Conservation (phyloP, 805 yeast species). For the Pichia paraexigua region DNA sequence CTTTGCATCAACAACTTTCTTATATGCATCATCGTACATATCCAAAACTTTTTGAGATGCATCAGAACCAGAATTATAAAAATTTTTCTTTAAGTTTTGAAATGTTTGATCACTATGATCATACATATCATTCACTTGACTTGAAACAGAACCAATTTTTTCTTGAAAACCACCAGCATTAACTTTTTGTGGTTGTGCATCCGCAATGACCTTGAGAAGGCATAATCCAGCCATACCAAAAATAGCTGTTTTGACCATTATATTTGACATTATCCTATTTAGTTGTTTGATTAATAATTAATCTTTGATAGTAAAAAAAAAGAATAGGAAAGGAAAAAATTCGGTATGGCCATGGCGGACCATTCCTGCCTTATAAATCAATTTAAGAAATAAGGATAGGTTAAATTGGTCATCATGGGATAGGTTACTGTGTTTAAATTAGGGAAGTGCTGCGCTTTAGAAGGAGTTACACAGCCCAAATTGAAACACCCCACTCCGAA, state of each 20-base stretch:
- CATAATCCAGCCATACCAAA: constrained; percentile 8
- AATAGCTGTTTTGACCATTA: background rate
- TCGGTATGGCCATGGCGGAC: no score
- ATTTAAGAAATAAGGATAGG: background rate
- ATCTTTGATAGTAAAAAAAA: background rate
- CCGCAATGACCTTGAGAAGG: constrained; percentile 9
- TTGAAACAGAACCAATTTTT: background rate
- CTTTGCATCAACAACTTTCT: constrained; percentile 25
- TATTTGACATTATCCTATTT: background rate
- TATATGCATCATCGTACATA: constrained; percentile 22
- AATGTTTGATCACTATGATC: background rate
- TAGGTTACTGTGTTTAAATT: background rate
- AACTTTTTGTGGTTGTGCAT: background rate
- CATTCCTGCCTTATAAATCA: background rate
- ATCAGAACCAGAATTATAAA: constrained; percentile 5
- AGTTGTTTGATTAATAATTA: no score
- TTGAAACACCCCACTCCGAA: background rate
- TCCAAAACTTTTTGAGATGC: constrained; percentile 9
- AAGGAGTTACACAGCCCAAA: background rate
- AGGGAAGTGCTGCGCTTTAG: no score
- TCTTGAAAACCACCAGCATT: background rate
- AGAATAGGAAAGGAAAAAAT: background rate
- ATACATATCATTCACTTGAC: background rate
- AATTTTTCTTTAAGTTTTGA: constrained; percentile 1
- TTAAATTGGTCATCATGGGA: background rate